Base-by-base conservation (phyloP, 257 asterid genomes). In the Salvia miltiorrhiza region DNA sequence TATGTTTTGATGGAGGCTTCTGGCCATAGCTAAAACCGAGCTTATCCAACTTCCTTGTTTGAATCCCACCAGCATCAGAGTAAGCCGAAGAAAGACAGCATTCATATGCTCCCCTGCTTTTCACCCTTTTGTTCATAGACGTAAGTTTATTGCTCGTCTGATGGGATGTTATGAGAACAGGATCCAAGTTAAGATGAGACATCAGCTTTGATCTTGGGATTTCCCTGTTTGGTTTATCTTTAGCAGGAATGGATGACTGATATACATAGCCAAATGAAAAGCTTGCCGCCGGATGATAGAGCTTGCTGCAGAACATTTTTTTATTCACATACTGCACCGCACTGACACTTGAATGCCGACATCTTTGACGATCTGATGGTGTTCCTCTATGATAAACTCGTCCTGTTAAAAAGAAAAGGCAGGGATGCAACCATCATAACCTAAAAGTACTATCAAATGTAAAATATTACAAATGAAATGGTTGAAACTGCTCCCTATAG, bases 1-100 rank as follows among this genome's bases (percentile, higher is more conserved):
- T 67, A 53, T 77, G 77, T 73, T 83, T 94, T 45, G 83, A 70
- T 45, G 77, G 78, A 63, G 47, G 86, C 58, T 62, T 70, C 70
- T 69, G 86, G 55, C 86, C 76, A 75, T 74, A 81, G 52, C 71
- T 7, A 55, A 89, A 78, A 28, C 90, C 79, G 80, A 77, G 78
- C 50, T 63, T 85, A 44, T 81, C 82, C 81, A 79, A 79, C 73
- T 75, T 89, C 74, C 83, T 72, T 56, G 82, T 76, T 67, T 64
- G 89, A 67, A 70, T 33, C 79, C 83, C 67, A 62, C 72, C 80
- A 24, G 69, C 82, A 33, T 76, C 78, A 30, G 79, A 70, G 67
- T 66, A 71, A 41, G 80, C 44, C 28, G 86, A 78, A 48, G 81
- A 85, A 70, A 71, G 72, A 58, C 75, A 74, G 70, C 82, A 70